Evolutionary conservation across 2,329 filamentous ascomycete species (phyloP).

Genomic region (Elsinoe batatas): DNA sequence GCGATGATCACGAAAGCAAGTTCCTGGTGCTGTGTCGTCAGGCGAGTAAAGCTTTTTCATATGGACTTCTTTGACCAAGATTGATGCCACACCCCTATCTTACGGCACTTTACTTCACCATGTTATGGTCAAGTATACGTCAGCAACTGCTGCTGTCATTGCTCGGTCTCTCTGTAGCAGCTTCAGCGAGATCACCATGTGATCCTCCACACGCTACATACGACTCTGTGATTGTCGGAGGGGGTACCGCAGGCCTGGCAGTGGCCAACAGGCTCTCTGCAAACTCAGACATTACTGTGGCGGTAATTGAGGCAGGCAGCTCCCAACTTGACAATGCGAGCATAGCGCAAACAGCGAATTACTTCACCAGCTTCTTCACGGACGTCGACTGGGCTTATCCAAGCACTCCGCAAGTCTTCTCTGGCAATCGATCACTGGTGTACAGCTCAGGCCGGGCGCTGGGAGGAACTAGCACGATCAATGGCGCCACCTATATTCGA

Average conservation of each 20-base stretch:
- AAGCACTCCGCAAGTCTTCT: conserved; percentile 18
- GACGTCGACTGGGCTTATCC: conserved; percentile 23
- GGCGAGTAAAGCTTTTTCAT: no score
- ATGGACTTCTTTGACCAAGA: no score
- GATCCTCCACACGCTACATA: conserved; percentile 2
- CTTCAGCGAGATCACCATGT: no score
- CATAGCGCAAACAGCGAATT: conserved; percentile 15
- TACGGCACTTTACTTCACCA: no score
- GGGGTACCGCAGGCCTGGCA: conserved; percentile 18
- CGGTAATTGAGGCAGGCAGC: conserved; percentile 20
- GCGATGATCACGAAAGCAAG: no score
- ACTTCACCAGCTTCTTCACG: conserved; percentile 12
- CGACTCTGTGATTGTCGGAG: conserved; percentile 20
- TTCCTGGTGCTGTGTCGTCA: no score
- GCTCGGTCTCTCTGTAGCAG: no score
- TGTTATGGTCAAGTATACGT: no score
- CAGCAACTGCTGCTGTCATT: no score
- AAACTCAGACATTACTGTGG: conserved; percentile 16
- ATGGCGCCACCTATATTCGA: conserved; percentile 22
- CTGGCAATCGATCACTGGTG: conserved; percentile 14
- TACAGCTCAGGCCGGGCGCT: conserved; percentile 25
- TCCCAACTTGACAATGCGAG: background rate
- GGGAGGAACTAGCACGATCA: conserved; percentile 22
- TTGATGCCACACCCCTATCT: no score
- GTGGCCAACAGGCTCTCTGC: conserved; percentile 18